Conservation (phyloP, 148 eudicot species). For the Fallopia convolvulus region DNA sequence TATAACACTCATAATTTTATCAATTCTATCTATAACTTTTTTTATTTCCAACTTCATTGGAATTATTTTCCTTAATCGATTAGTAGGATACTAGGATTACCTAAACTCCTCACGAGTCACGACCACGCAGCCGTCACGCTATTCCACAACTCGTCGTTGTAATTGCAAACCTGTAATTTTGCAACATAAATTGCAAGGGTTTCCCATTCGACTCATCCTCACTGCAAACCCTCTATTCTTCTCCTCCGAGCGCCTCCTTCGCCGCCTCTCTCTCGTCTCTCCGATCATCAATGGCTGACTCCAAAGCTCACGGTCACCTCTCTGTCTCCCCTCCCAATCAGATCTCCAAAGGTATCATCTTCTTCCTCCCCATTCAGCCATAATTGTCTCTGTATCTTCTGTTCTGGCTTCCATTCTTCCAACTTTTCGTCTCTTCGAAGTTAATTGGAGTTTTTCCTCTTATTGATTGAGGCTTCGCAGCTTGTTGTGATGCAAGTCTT, state of each 20-base stretch:
- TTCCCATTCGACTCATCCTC: conserved; percentile 5
- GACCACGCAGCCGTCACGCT: neutral
- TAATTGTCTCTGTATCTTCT: neutral
- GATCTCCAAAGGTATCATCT: conserved; percentile 58
- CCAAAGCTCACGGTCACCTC: conserved; percentile 39
- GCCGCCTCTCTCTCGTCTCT: conserved; percentile 20
- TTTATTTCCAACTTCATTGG: too few relatives aligned
- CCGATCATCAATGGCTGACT: conserved; percentile 59
- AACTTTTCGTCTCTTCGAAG: neutral
- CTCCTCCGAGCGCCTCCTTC: conserved; percentile 3
- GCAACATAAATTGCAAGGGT: conserved; percentile 7
- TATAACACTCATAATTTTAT: too few relatives aligned
- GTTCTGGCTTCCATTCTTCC: neutral
- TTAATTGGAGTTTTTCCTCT: neutral
- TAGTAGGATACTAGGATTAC: neutral
- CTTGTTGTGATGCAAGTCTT: neutral
- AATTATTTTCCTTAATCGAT: too few relatives aligned
- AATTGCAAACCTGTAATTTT: neutral
- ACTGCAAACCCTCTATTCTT: neutral
- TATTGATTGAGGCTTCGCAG: neutral
- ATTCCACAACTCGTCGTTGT: neutral
- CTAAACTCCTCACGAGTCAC: neutral
- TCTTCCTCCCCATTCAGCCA: neutral
- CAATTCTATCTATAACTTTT: too few relatives aligned
- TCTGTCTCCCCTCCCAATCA: conserved; percentile 28